Conservation (phyloP, 1,139 yeast species). For the Pichia sp. region DNA sequence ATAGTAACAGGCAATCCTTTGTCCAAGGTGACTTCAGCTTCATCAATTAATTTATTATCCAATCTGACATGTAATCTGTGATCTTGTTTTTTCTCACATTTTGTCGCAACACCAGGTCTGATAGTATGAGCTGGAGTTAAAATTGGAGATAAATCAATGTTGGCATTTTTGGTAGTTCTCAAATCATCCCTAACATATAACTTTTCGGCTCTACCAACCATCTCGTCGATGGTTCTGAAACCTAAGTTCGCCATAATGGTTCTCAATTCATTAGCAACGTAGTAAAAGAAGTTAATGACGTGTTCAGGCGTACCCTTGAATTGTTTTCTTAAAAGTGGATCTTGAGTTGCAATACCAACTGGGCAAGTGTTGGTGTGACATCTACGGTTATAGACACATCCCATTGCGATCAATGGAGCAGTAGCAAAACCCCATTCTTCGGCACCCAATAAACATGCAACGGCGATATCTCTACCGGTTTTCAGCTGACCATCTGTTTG, state of each 20-base stretch:
- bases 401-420: constrained; percentile 94
- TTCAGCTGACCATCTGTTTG: constrained; percentile 97
- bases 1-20: constrained; percentile 92
- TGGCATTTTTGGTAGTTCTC: constrained; percentile 83
- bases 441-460: constrained; percentile 94
- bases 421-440: constrained; percentile 99
- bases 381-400: constrained; percentile 92
- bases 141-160: constrained; percentile 85
- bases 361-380: constrained; percentile 94
- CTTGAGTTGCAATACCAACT: constrained; percentile 98
- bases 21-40: constrained; percentile 87
- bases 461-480: constrained; percentile 93
- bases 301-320: constrained; percentile 97
- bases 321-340: constrained; percentile 86
- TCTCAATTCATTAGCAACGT: constrained; percentile 87
- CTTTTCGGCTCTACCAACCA: constrained; percentile 96
- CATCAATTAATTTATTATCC: constrained; percentile 93
- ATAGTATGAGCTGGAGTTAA: constrained; percentile 94
- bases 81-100: constrained; percentile 90
- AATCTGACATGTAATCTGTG: constrained; percentile 87
- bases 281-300: constrained; percentile 94
- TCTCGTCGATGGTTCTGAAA: constrained; percentile 90
- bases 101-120: constrained; percentile 97
- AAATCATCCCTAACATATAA: constrained; percentile 77
- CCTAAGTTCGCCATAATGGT: constrained; percentile 91